phyloP scores from a whole-genome alignment of 257 asterid species.

The Primulina huaijiensis region DNA sequence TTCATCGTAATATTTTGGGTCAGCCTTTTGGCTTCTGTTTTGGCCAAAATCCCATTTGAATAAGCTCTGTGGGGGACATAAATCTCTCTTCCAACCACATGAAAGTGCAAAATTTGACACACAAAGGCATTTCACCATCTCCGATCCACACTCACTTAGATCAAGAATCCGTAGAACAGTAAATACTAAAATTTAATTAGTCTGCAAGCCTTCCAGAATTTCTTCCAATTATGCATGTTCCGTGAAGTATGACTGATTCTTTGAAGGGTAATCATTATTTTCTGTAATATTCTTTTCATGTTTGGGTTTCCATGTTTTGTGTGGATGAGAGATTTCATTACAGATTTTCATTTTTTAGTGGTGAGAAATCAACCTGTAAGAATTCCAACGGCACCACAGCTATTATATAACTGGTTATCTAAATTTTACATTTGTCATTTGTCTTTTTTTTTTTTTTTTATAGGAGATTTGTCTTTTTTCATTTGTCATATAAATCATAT shows the following conservation, averaged over 20 bases:
- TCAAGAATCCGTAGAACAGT: not conserved
- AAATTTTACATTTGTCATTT: no score
- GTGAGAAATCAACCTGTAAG: not conserved
- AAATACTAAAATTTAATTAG: no score
- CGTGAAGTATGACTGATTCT: not conserved
- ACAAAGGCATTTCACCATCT: conserved; percentile 27
- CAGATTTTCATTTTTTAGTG: not conserved
- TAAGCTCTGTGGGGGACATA: no score
- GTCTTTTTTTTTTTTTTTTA: no score
- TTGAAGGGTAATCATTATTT: no score
- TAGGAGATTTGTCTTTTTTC: no score
- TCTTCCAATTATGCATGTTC: not conserved
- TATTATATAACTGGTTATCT: no score
- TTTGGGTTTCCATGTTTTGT: no score
- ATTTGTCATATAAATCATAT: no score
- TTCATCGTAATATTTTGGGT: no score
- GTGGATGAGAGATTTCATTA: not conserved
- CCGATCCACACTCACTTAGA: not conserved
- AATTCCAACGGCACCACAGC: not conserved
- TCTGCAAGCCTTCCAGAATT: not conserved
- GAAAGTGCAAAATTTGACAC: conserved; percentile 34
- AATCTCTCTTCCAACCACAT: conserved; percentile 27
- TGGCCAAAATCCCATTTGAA: no score
- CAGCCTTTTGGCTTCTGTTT: no score
- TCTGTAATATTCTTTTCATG: not conserved